Conservation (phyloP, 176 grass and related monocot species). For the Phyllostachys edulis region DNA sequence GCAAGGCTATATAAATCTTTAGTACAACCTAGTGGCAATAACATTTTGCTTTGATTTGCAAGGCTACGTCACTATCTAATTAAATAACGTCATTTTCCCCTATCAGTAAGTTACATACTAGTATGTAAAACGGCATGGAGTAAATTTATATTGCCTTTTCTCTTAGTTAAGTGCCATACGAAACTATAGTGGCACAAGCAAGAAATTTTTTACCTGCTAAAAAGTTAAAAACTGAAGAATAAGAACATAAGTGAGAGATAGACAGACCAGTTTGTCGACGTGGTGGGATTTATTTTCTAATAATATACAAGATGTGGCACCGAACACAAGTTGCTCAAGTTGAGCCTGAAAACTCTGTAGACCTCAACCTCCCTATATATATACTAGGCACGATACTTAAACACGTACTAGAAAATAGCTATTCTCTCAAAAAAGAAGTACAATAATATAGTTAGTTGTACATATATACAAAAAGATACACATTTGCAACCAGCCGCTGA, state of each 20-base stretch:
- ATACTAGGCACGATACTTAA: conserved; percentile 38
- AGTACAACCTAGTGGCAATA: background rate
- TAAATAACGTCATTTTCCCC: background rate
- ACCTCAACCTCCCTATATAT: conserved; percentile 34
- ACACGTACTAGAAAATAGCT: conserved; percentile 16
- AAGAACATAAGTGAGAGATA: background rate
- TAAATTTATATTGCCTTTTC: background rate
- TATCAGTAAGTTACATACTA: background rate
- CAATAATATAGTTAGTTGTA: conserved; percentile 24
- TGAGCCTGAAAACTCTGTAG: conserved; percentile 16
- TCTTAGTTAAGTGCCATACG: background rate
- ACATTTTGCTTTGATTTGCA: conserved; percentile 19
- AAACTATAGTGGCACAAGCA: background rate
- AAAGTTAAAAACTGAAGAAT: background rate
- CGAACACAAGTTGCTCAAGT: conserved; percentile 39
- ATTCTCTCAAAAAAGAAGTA: background rate
- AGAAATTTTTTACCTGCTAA: background rate
- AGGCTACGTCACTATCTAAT: conserved; percentile 2
- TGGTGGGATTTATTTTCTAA: conserved; percentile 24
- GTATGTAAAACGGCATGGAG: background rate
- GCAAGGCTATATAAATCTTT: no score
- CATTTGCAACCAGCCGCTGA: background rate
- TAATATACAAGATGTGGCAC: background rate
- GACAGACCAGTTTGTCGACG: background rate
- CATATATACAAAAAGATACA: background rate